A percentile compares a stretch with the other conserved stretches of the same genome.
Evolutionary conservation across 179 eudicot species (phyloP).

Genomic region (Carnegiea gigantea): DNA sequence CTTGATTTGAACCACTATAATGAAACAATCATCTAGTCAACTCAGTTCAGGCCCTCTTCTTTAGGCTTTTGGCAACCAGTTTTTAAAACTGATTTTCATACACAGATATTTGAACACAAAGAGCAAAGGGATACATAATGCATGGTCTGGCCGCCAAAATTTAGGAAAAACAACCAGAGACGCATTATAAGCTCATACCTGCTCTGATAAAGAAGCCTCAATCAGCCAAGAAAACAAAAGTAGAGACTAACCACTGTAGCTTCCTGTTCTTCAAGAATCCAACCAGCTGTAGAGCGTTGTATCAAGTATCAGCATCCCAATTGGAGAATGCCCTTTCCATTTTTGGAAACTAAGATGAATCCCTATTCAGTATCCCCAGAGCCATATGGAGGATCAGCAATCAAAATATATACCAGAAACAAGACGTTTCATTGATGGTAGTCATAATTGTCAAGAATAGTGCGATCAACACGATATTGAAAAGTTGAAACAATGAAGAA

Average conservation of each 20-base stretch:
- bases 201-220: conserved; percentile 6
- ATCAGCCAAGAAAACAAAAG: conserved; percentile 1
- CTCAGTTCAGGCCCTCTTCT: conserved; percentile 8
- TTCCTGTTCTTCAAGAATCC: neutral
- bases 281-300: neutral
- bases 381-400: conserved; percentile 7
- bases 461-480: neutral
- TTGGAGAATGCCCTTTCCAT: conserved; percentile 8
- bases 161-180: neutral
- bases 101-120: neutral
- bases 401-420: neutral
- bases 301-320: neutral
- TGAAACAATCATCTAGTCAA: too few species aligned
- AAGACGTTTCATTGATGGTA: neutral
- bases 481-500: conserved; percentile 1
- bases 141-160: neutral
- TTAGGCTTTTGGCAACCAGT: conserved; percentile 5
- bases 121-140: neutral
- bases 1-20: too few species aligned
- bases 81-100: conserved; percentile 3
- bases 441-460: conserved; percentile 2
- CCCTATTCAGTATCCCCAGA: neutral
- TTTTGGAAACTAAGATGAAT: neutral
- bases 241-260: conserved; percentile 12
- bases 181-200: conserved; percentile 6